These are phyloP conservation scores for Pinus tabuliformis DNA, from an alignment of 75 land plant genomes.

Conservation along the genomic window DNA sequence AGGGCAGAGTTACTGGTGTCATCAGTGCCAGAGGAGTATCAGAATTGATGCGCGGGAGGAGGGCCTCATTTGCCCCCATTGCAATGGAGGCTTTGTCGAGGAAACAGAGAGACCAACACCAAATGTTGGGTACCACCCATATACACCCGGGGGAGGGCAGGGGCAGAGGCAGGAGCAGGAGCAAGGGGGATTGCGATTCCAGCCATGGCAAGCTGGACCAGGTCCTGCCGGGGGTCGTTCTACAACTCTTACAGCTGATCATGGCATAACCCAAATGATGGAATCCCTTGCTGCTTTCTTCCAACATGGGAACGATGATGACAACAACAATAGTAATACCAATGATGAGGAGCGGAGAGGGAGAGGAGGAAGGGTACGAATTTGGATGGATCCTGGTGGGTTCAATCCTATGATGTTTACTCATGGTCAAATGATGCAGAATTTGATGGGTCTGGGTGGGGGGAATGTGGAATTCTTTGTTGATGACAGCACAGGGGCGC, in stretches of 20 bases:
- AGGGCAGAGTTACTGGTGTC: conserved; percentile 24
- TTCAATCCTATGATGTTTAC: conserved; percentile 22
- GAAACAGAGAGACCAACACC: conserved; percentile 8
- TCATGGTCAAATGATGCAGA: conserved; percentile 29
- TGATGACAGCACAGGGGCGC: conserved; percentile 32
- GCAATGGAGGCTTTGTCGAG: conserved; percentile 40
- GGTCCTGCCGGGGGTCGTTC: conserved; percentile 8
- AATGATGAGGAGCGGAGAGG: not conserved
- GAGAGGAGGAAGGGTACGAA: not conserved
- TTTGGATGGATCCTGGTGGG: not conserved
- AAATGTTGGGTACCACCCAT: not conserved
- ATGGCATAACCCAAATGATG: too few species aligned
- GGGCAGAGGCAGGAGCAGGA: conserved; percentile 13
- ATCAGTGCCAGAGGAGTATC: conserved; percentile 26
- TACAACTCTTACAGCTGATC: not conserved
- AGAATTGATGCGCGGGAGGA: conserved; percentile 9
- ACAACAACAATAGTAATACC: not conserved
- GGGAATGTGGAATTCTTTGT: conserved; percentile 22
- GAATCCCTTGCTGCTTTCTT: too few species aligned
- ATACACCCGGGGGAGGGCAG: not conserved
- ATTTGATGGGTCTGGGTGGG: too few species aligned
- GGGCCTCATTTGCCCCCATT: conserved; percentile 28
- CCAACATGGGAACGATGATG: too few species aligned
- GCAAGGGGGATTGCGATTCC: conserved; percentile 4
- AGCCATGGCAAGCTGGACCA: conserved; percentile 10